phyloP scores from a whole-genome alignment of 2,329 filamentous ascomycete species.

The Clonostachys sp. region DNA sequence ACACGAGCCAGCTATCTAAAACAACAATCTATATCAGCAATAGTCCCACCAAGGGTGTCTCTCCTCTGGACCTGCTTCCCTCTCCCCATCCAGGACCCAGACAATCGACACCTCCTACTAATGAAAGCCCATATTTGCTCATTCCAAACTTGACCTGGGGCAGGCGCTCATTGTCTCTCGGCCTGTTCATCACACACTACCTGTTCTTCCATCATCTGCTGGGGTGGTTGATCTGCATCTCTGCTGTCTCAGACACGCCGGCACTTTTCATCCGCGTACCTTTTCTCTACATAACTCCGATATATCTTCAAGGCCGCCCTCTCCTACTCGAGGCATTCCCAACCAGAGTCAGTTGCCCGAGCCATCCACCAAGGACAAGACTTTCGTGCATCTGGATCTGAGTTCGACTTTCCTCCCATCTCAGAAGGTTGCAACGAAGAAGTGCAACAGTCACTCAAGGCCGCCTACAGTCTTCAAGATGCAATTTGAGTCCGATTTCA shows the following conservation, averaged over 20 bases:
- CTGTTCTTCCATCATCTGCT: slow-evolving; percentile 13
- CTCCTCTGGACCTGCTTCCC: slow-evolving; percentile 1
- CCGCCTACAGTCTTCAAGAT: slow-evolving; percentile 12
- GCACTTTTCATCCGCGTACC: slow-evolving; percentile 17
- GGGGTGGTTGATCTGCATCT: slow-evolving; percentile 23
- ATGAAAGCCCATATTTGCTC: slow-evolving; percentile 12
- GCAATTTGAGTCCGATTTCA: slow-evolving; percentile 31
- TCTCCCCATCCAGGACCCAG: too few relatives aligned
- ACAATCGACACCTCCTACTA: slow-evolving; percentile 17
- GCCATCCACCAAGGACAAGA: neutral
- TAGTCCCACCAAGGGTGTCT: slow-evolving; percentile 14
- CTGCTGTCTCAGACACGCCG: slow-evolving; percentile 24
- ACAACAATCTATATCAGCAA: slow-evolving; percentile 15
- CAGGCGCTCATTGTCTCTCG: slow-evolving; percentile 25
- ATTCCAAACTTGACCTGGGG: slow-evolving; percentile 24
- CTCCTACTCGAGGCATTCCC: slow-evolving; percentile 25
- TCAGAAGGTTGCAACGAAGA: too few relatives aligned
- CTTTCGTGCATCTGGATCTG: too few relatives aligned
- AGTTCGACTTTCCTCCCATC: too few relatives aligned
- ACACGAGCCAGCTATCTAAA: slow-evolving; percentile 11
- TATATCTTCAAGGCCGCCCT: slow-evolving; percentile 36
- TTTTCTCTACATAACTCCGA: slow-evolving; percentile 27
- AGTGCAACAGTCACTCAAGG: too few relatives aligned
- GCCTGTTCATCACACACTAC: slow-evolving; percentile 14
- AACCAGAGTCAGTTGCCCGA: slow-evolving; percentile 10